Evolutionary conservation across 2,329 filamentous ascomycete species (phyloP), one percentile per base, ranked within the genome.

Genomic region (Cladosporium sp.): DNA sequence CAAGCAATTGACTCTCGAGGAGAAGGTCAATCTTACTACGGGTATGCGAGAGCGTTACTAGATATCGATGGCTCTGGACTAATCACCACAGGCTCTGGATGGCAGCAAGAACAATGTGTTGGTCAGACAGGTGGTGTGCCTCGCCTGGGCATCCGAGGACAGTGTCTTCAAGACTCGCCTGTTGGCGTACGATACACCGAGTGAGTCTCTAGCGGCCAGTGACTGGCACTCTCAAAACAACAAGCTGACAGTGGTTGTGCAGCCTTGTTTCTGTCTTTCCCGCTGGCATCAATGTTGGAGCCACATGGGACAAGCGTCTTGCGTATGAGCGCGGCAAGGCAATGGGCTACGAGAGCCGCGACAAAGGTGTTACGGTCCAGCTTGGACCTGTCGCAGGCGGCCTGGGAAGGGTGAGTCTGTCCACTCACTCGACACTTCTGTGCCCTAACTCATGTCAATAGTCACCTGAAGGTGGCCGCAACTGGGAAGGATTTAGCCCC

Each of bases 91-190:
- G 55, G 58, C 37, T 93, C 88, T 59, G 84, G 85, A 14, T 60
- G 66, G 65, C 68, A 78, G 68, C 73, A 80, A 45, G 87, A 87
- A 55, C 76, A 79, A 57, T 93, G 89, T 62, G 89, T 95, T 13
- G 90, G 90, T 55, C 85, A 95, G 60, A 69, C 66, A 19, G 87
- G 87, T 40, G 74, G 85, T 6, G 77, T 90, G 35, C 86, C 86
- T 16, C 79, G 85, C 34, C 72, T 90, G 5, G 84, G 84, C 11
- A 79, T 90, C 60, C 82, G 79, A 60, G 77, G 83, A 31, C 74
- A 95, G n/a, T 96, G 91, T 68, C 74, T 93, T 75, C 89, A 95
- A 64, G 91, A 95, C 66, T 85, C 86, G 2, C 90, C 90, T 4
- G 75, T 93, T 1, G 91, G 90, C 55, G 75, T 95, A 53, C 86